Base-by-base conservation (phyloP, 805 yeast genomes). In the Pichia gijzeniarum region DNA sequence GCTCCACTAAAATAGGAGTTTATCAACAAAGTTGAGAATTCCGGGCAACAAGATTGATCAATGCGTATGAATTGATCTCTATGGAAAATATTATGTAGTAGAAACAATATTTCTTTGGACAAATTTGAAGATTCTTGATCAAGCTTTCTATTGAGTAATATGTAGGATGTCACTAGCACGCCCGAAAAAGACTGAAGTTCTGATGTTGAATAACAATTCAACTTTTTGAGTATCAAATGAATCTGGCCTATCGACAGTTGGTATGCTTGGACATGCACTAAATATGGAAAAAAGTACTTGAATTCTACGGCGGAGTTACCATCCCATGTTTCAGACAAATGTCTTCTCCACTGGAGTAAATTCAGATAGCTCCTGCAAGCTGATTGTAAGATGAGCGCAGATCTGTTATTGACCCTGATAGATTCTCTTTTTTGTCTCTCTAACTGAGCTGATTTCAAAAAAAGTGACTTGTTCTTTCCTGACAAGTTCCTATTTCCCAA, bases 341-440 rank as follows among this genome's bases (percentile, higher is more conserved):
- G 38, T 12, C 32, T 41, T 27, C 71, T 65, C 18, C 55, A 53
- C 6, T 38, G 25, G 21, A 55, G 66, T 9, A 58, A 57, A 8
- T 67, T 69, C 5, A 73, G 41, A 44, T 65, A 65, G 17, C 71
- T 59, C 20, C 80, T 63, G 9, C 79, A 66, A 12, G 67, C 58
- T 3, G 68, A 55, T 56, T 84, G 91, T 32, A 90, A 60, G 6
- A 61, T 43, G 1, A 53, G 45, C 0, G 79, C 79, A 1, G 86
- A 76, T 32, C 62, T 67, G 34, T 72, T 75, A 40, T 71, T 73
- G 13, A 60, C 55, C 19, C 85, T 70, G 14, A 67, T 72, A 28
- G 66, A 60, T 47, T 85, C 89, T 47, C 97, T 73, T 48, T 72
- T 73, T 47, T 70, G 72, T 34, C 97, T 70, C 49, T 85, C 88